phyloP scores from a whole-genome alignment of 1,284 basidiomycete genomes.

The Rhodotorula sp. region DNA sequence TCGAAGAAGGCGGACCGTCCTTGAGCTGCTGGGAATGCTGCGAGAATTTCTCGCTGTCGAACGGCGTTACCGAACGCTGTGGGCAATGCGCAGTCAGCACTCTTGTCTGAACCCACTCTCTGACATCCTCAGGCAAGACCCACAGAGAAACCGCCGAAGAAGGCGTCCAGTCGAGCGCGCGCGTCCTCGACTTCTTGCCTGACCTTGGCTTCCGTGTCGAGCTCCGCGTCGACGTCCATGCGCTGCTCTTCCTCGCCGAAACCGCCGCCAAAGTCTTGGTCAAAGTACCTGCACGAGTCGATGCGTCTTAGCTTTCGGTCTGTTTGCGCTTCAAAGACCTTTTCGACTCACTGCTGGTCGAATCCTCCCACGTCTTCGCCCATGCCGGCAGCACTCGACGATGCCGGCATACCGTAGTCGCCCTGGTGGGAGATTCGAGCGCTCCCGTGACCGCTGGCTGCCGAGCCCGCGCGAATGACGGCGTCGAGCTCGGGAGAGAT shows the following conservation, averaged over 20 bases:
- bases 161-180: not conserved
- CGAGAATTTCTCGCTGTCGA: not conserved
- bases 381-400: constrained; percentile 13
- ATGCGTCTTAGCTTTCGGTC: not conserved
- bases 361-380: constrained; percentile 9
- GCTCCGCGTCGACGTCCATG: not conserved
- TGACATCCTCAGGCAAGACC: too few species aligned
- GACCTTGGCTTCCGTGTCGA: constrained; percentile 9
- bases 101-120: too few species aligned
- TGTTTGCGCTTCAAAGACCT: too few species aligned
- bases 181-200: constrained; percentile 19
- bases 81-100: not conserved
- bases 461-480: constrained; percentile 15
- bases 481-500: constrained; percentile 31
- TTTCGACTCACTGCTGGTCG: constrained; percentile 12
- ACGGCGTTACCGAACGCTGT: constrained; percentile 12
- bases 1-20: constrained; percentile 14
- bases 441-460: not conserved
- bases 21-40: not conserved
- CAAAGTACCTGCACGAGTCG: constrained; percentile 4
- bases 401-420: not conserved
- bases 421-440: not conserved
- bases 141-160: too few species aligned
- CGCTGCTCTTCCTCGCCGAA: not conserved
- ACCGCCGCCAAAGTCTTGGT: constrained; percentile 21